Conservation (phyloP, 768 basidiomycete genomes). For the Boletus pseudopeckii region DNA sequence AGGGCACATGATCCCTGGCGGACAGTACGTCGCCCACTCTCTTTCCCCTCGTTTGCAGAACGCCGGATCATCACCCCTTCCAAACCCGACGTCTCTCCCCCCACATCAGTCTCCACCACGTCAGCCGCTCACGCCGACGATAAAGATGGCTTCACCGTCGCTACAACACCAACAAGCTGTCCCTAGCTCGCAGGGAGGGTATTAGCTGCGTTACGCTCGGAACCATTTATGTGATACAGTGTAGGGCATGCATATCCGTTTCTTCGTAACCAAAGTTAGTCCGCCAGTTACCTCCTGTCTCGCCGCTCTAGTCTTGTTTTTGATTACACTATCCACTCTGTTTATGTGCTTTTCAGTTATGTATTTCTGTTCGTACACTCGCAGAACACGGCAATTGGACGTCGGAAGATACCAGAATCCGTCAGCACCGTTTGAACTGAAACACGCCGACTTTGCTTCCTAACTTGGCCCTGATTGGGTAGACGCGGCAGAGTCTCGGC, state of each 20-base stretch:
- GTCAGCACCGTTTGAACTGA: background rate
- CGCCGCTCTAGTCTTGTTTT: slow-evolving; percentile 28
- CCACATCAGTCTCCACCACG: slow-evolving; percentile 48
- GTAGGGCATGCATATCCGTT: slow-evolving; percentile 14
- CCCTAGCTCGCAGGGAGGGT: slow-evolving; percentile 50
- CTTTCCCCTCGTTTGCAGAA: slow-evolving; percentile 53
- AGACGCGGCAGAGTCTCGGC: background rate
- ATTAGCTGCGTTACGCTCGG: slow-evolving; percentile 33
- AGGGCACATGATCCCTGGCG: slow-evolving; percentile 34
- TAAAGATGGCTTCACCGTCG: slow-evolving; percentile 53
- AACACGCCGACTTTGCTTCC: background rate
- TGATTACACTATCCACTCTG: slow-evolving; percentile 34
- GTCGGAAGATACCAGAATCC: slow-evolving; percentile 11
- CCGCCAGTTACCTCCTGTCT: slow-evolving; percentile 14
- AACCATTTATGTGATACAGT: slow-evolving; percentile 10
- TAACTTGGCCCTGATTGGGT: no score
- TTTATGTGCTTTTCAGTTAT: slow-evolving; percentile 39
- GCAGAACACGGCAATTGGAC: slow-evolving; percentile 17
- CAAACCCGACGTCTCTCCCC: slow-evolving; percentile 37
- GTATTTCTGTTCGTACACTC: slow-evolving; percentile 33
- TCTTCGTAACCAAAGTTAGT: slow-evolving; percentile 5
- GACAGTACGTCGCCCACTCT: slow-evolving; percentile 40
- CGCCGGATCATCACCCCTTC: slow-evolving; percentile 43
- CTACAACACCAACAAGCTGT: slow-evolving; percentile 53
- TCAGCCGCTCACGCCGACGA: slow-evolving; percentile 46